Evolutionary conservation across 78 protist genomes (phyloP).

Genomic region (Dictyostelium citrinum): DNA sequence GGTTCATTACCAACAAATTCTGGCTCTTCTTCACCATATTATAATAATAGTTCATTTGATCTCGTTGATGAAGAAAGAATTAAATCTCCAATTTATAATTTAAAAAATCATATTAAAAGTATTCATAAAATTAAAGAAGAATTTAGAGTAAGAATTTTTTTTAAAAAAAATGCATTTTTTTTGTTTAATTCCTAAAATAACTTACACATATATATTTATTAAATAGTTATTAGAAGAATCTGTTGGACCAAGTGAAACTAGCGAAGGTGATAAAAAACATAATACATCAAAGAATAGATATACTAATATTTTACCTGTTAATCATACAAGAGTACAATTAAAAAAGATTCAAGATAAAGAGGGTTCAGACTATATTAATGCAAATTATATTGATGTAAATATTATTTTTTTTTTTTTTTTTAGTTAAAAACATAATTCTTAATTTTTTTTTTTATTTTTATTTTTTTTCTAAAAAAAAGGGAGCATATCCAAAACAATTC

Average conservation of each 20-base stretch:
- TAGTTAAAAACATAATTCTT: not conserved
- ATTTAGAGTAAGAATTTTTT: not conserved
- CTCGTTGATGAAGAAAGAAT: slow-evolving; percentile 3
- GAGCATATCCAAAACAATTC: slow-evolving; percentile 55
- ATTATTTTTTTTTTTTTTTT: no score
- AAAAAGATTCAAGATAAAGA: slow-evolving; percentile 24
- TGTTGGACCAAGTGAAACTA: slow-evolving; percentile 4
- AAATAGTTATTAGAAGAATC: slow-evolving; percentile 6
- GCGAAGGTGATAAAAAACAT: slow-evolving; percentile 52
- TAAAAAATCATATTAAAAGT: slow-evolving; percentile 7
- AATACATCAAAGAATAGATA: slow-evolving; percentile 84
- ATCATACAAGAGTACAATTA: slow-evolving; percentile 66
- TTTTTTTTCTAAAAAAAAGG: not conserved
- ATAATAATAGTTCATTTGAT: not conserved
- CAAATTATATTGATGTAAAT: slow-evolving; percentile 80
- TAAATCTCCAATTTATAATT: slow-evolving; percentile 13
- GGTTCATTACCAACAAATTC: slow-evolving; percentile 26
- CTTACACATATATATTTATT: no score
- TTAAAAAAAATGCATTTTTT: no score
- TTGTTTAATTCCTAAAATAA: no score
- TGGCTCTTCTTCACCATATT: not conserved
- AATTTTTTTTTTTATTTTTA: not conserved
- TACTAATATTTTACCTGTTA: slow-evolving; percentile 80
- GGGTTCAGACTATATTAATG: slow-evolving; percentile 87
- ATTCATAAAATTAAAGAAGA: not conserved